Evolutionary conservation across 352 stramenopile genomes (phyloP).

Genomic region (Achlya hypogyna): DNA sequence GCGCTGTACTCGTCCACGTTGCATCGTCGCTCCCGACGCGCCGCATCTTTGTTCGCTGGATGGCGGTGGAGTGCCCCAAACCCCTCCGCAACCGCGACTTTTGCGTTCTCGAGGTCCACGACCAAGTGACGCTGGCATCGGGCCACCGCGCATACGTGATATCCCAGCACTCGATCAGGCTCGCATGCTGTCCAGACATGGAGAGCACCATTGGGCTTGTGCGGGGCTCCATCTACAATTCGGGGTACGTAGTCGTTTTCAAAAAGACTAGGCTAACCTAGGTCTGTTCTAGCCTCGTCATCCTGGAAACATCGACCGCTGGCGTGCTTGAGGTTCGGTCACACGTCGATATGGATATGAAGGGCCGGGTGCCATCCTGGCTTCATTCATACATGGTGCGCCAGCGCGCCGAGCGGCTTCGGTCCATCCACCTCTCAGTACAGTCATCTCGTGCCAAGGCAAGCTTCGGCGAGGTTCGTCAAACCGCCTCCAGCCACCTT

Average conservation of each 20-base stretch:
- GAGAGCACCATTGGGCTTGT: neutral
- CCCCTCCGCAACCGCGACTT: neutral
- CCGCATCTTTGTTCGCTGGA: neutral
- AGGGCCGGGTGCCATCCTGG: neutral
- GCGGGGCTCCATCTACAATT: neutral
- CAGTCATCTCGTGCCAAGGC: neutral
- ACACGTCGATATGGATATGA: neutral
- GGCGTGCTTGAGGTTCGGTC: neutral
- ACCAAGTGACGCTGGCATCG: neutral
- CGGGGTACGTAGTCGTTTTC: too few relatives aligned
- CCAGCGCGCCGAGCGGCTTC: neutral
- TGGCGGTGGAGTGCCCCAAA: neutral
- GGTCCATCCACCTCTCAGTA: neutral
- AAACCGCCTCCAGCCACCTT: neutral
- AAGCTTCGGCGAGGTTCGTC: neutral
- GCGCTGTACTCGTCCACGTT: neutral
- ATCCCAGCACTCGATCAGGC: neutral
- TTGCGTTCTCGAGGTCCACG: neutral
- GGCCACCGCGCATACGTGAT: neutral
- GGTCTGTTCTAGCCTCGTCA: neutral
- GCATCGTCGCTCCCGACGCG: neutral
- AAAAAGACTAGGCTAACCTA: too few relatives aligned
- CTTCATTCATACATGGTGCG: neutral
- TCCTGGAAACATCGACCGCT: neutral
- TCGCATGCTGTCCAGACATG: neutral